Conservation (phyloP, 2,329 filamentous ascomycete genomes). For the Pseudopithomyces chartarum region DNA sequence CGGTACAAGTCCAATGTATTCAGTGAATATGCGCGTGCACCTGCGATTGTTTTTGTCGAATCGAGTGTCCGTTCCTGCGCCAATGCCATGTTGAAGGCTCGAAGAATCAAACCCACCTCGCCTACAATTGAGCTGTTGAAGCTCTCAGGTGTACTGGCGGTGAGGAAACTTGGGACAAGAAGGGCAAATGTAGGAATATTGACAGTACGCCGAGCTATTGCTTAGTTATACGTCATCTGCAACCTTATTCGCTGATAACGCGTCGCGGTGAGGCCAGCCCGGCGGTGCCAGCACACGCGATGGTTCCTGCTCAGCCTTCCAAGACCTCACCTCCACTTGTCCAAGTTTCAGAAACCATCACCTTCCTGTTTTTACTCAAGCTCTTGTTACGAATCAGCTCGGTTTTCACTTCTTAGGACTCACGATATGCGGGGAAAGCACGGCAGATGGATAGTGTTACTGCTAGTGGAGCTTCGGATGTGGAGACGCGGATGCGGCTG, state of each 20-base stretch:
- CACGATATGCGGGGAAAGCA: background rate
- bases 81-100: slow-evolving; percentile 1
- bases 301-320: too few relatives aligned
- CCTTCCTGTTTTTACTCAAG: background rate
- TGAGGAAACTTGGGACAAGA: background rate
- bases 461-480: background rate
- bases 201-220: slow-evolving; percentile 1
- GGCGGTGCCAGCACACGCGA: background rate
- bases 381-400: background rate
- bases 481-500: background rate
- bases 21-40: background rate
- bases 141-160: slow-evolving; percentile 2
- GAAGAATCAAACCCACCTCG: background rate
- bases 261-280: slow-evolving; percentile 1
- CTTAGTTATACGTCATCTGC: background rate
- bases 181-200: slow-evolving; percentile 3
- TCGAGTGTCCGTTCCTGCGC: background rate
- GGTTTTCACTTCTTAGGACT: background rate
- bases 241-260: background rate
- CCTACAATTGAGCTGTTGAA: slow-evolving; percentile 3
- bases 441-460: background rate
- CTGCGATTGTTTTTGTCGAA: background rate
- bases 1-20: background rate
- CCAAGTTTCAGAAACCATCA: background rate
- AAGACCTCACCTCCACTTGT: background rate